Conservation (phyloP, 2,329 filamentous ascomycete genomes). For the Huntiella bhutanensis region DNA sequence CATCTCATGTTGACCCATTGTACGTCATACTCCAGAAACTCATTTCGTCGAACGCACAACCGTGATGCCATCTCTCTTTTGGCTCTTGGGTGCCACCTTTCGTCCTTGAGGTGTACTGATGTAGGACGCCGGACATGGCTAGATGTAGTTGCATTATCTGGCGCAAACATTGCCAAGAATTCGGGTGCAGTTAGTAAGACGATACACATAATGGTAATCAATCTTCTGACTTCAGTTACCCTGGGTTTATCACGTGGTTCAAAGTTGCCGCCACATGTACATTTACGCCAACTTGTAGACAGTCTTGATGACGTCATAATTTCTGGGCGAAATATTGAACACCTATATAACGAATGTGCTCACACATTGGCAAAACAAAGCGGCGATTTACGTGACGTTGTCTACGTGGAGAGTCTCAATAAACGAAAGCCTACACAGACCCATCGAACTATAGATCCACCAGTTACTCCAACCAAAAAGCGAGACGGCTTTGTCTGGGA, state of each 20-base stretch:
- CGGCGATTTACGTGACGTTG: conserved; percentile 32
- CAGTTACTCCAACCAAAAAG: conserved; percentile 9
- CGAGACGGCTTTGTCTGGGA: conserved; percentile 24
- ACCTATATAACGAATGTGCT: conserved; percentile 27
- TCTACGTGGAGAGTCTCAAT: conserved; percentile 29
- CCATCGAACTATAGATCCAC: background rate
- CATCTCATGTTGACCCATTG: conserved; percentile 6
- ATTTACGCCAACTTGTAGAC: conserved; percentile 24
- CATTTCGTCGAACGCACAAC: conserved; percentile 4
- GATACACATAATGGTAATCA: conserved; percentile 18
- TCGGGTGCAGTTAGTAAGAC: background rate
- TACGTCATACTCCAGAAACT: background rate
- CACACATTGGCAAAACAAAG: conserved; percentile 34
- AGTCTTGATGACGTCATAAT: conserved; percentile 21
- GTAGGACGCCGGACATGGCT: background rate
- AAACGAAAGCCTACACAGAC: background rate
- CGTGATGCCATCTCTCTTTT: conserved; percentile 7
- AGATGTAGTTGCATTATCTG: background rate
- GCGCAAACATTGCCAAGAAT: background rate
- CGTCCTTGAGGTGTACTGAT: conserved; percentile 1
- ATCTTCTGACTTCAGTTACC: conserved; percentile 27
- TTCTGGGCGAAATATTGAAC: conserved; percentile 18
- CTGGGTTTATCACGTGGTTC: conserved; percentile 27
- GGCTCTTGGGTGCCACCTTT: conserved; percentile 1
- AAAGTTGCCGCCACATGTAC: conserved; percentile 19